A percentile compares a stretch with the other conserved stretches of the same genome.
These are phyloP conservation scores for Sonneratia alba DNA, from an alignment of 345 rosid genomes.

Conservation along the genomic window DNA sequence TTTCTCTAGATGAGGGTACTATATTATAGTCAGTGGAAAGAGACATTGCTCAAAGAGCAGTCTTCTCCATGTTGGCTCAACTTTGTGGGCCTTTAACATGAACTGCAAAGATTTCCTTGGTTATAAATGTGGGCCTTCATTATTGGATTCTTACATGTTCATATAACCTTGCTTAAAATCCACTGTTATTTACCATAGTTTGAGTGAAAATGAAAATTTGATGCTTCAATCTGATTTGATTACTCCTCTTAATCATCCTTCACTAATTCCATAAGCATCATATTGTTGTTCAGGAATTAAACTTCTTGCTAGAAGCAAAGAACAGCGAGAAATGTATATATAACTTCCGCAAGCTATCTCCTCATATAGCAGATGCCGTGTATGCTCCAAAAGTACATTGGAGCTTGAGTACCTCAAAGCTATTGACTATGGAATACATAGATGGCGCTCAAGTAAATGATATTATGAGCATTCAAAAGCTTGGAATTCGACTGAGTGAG, in stretches of 20 bases:
- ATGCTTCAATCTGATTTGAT: not conserved
- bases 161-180: not conserved
- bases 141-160: not conserved
- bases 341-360: conserved; percentile 80
- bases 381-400: conserved; percentile 78
- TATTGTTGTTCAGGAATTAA: conserved; percentile 55
- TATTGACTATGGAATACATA: conserved; percentile 90
- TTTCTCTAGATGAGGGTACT: not conserved
- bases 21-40: not conserved
- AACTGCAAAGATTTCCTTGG: not conserved
- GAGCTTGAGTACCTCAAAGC: conserved; percentile 77
- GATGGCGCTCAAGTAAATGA: conserved; percentile 87
- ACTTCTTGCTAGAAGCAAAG: conserved; percentile 87
- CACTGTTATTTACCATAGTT: not conserved
- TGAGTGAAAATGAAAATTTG: not conserved
- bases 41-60: not conserved
- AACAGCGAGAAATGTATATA: conserved; percentile 80
- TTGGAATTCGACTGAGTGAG: conserved; percentile 69
- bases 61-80: not conserved
- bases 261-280: not conserved
- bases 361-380: conserved; percentile 70
- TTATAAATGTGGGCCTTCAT: not conserved
- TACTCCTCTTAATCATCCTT: not conserved
- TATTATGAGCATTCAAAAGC: conserved; percentile 50
- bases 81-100: not conserved